Evolutionary conservation across 2,329 filamentous ascomycete genomes (phyloP).

Genomic region (Diaporthe humulicola): DNA sequence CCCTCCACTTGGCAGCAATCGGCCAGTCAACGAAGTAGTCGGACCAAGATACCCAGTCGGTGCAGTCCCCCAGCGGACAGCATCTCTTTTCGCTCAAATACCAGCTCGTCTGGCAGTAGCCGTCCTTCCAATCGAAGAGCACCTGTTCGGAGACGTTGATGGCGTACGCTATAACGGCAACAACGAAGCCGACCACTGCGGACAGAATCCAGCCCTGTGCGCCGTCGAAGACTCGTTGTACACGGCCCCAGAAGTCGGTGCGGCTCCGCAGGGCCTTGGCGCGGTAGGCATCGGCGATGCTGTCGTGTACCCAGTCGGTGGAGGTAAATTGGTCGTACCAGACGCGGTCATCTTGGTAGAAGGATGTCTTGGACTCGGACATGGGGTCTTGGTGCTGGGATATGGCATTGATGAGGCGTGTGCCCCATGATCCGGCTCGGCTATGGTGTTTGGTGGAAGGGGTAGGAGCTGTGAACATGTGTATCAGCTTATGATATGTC

Average conservation of each 20-base stretch:
- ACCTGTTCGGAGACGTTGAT: constrained; percentile 89
- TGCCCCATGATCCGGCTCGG: constrained; percentile 70
- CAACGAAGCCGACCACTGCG: constrained; percentile 87
- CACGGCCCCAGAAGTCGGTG: constrained; percentile 86
- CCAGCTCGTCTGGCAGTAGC: constrained; percentile 82
- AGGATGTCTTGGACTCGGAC: constrained; percentile 73
- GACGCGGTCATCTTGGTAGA: constrained; percentile 85
- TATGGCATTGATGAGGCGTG: constrained; percentile 73
- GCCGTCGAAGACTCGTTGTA: constrained; percentile 84
- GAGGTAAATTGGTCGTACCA: constrained; percentile 99
- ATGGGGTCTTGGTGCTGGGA: constrained; percentile 69
- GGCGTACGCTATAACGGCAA: constrained; percentile 87
- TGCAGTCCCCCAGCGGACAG: constrained; percentile 68
- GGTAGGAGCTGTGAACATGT: constrained; percentile 50
- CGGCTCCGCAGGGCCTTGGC: constrained; percentile 85
- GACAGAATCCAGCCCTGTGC: constrained; percentile 95
- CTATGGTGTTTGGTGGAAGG: constrained; percentile 64
- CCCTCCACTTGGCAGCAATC: constrained; percentile 71
- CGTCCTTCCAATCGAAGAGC: constrained; percentile 92
- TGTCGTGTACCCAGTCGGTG: constrained; percentile 98
- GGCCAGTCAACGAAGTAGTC: constrained; percentile 60
- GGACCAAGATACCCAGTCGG: constrained; percentile 70
- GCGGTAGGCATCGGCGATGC: constrained; percentile 92
- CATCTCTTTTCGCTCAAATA: constrained; percentile 78
- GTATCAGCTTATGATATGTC: constrained; percentile 34